Conservation (phyloP, 169 alveolate species). For the Plasmodium blacklocki region DNA sequence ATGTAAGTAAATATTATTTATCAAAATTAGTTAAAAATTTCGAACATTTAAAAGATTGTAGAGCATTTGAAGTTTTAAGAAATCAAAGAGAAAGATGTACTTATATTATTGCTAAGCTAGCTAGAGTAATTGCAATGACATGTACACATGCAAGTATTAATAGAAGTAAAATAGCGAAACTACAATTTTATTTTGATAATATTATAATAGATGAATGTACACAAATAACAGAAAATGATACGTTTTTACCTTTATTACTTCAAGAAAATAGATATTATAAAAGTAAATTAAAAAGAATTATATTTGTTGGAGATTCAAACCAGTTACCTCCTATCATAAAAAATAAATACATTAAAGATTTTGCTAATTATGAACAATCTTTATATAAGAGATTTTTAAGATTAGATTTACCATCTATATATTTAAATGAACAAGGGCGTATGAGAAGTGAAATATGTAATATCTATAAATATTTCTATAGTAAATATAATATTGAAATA, state of each 20-base stretch:
- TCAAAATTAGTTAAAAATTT: conserved; percentile 77
- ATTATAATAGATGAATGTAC: conserved; percentile 93
- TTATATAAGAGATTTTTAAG: conserved; percentile 88
- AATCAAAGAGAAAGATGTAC: conserved; percentile 93
- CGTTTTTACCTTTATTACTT: conserved; percentile 92
- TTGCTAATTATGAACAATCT: conserved; percentile 90
- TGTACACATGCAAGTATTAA: conserved; percentile 96
- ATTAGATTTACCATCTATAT: conserved; percentile 87
- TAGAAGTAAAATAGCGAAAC: conserved; percentile 86
- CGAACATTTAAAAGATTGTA: conserved; percentile 87
- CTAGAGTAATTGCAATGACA: conserved; percentile 95
- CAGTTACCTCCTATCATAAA: conserved; percentile 95
- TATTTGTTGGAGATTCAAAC: conserved; percentile 94
- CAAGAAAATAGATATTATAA: conserved; percentile 82
- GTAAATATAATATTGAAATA: conserved; percentile 71
- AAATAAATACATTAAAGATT: conserved; percentile 85
- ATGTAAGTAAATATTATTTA: conserved; percentile 35
- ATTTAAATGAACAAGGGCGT: conserved; percentile 92
- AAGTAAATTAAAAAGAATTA: conserved; percentile 89
- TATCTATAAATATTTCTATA: conserved; percentile 91
- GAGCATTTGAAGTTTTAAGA: conserved; percentile 94
- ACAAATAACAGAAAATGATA: conserved; percentile 92
- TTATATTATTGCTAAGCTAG: conserved; percentile 91
- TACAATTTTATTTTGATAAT: conserved; percentile 87
- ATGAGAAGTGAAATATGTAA: conserved; percentile 91